Percentiles rank a stretch among this genome's conserved stretches.
These are phyloP conservation scores for Chalara sp. DNA, from an alignment of 2,329 filamentous ascomycete genomes.

Conservation along the genomic window DNA sequence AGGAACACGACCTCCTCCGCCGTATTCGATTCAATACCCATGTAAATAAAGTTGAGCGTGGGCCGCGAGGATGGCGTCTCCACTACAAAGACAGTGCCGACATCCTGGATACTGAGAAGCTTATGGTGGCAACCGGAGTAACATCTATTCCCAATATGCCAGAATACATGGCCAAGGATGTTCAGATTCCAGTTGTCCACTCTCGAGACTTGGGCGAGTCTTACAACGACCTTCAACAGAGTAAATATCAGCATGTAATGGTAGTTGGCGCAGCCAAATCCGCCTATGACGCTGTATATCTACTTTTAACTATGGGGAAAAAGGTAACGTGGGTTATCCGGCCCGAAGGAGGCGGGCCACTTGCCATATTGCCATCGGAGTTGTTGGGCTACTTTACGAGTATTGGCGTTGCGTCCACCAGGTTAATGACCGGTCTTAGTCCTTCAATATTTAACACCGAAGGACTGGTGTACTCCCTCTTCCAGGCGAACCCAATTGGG, in stretches of 20 bases:
- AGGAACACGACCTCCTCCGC: background rate
- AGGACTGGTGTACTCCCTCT: background rate
- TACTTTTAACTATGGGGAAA: constrained; percentile 4
- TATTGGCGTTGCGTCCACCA: background rate
- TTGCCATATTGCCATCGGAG: background rate
- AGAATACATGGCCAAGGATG: background rate
- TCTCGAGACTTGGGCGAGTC: background rate
- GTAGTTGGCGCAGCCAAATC: constrained; percentile 7
- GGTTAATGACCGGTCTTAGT: background rate
- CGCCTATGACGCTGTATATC: constrained; percentile 5
- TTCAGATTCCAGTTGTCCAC: background rate
- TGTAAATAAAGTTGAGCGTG: background rate
- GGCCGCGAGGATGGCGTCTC: background rate
- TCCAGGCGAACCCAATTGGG: background rate
- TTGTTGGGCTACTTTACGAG: background rate
- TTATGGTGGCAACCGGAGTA: background rate
- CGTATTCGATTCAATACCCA: background rate
- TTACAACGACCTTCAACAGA: background rate
- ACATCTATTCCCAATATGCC: background rate
- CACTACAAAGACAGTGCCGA: background rate
- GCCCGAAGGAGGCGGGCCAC: constrained; percentile 14
- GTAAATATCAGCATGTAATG: constrained; percentile 2
- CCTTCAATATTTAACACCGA: background rate
- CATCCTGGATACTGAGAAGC: background rate
- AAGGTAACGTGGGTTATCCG: constrained; percentile 8